A percentile compares a stretch with the other conserved stretches of the same genome.
Conservation (phyloP, 371 early-diverging fungal genomes). For the Smittium culicis region DNA sequence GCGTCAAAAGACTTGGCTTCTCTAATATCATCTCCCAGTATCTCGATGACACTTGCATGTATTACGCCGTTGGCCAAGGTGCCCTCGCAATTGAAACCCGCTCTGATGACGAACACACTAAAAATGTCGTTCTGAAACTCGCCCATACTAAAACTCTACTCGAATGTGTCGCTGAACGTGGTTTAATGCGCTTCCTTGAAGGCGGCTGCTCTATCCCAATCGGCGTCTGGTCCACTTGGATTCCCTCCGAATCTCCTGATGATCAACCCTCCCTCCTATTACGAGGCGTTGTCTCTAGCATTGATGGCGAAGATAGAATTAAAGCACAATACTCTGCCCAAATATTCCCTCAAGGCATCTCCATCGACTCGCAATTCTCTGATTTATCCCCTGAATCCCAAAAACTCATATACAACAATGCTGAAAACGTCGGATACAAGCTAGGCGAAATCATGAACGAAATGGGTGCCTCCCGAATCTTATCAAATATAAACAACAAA, state of each 20-base stretch:
- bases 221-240: constrained; percentile 60
- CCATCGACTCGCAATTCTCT: background rate
- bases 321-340: constrained; percentile 27
- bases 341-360: background rate
- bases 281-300: constrained; percentile 46
- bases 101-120: constrained; percentile 40
- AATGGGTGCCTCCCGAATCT: constrained; percentile 26
- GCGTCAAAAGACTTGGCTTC: constrained; percentile 57
- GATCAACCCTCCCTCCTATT: constrained; percentile 31
- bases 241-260: background rate
- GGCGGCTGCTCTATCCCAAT: constrained; percentile 96
- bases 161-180: constrained; percentile 70
- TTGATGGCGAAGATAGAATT: constrained; percentile 49
- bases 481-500: no score
- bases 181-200: constrained; percentile 75
- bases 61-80: constrained; percentile 92
- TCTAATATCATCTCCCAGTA: constrained; percentile 54
- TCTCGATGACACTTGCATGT: constrained; percentile 41
- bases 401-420: constrained; percentile 11
- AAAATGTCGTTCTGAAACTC: constrained; percentile 39
- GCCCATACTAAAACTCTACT: constrained; percentile 52
- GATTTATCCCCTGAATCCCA: background rate
- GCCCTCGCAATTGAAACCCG: constrained; percentile 82
- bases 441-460: constrained; percentile 24
- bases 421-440: constrained; percentile 20